phyloP scores from a whole-genome alignment of 371 early-diverging fungal genomes.

The Cokeromyces recurvatus region DNA sequence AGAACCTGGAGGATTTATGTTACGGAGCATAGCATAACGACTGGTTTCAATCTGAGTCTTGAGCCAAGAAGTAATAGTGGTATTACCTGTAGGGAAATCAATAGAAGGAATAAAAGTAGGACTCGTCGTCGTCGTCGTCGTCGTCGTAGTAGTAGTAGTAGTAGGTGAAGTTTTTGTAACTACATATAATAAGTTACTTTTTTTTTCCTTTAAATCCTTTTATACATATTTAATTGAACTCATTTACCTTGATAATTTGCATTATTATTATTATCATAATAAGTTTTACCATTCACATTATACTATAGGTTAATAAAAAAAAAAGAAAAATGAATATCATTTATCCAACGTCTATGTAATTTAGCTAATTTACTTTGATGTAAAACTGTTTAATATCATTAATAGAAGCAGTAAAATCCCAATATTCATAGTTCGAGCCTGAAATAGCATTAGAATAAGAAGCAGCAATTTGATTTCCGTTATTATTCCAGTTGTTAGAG shows the following conservation, averaged over 20 bases:
- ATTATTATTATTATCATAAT: conserved; percentile 34
- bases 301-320: conserved; percentile 19
- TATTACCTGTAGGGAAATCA: conserved; percentile 22
- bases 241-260: conserved; percentile 14
- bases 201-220: too few species aligned
- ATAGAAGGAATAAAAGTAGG: conserved; percentile 9
- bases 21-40: conserved; percentile 19
- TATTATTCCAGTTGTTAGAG: conserved; percentile 24
- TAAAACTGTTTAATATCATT: conserved; percentile 36
- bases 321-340: background rate
- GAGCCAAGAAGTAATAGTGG: conserved; percentile 19
- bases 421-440: conserved; percentile 33
- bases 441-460: conserved; percentile 14
- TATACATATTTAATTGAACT: too few species aligned
- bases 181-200: too few species aligned
- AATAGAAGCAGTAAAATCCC: conserved; percentile 30
- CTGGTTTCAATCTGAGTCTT: conserved; percentile 12
- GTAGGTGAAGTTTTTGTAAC: background rate
- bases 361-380: conserved; percentile 14
- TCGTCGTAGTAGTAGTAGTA: conserved; percentile 14
- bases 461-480: conserved; percentile 15
- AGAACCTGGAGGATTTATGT: conserved; percentile 34
- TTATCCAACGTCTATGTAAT: too few species aligned
- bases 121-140: conserved; percentile 14
- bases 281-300: conserved; percentile 25